phyloP scores from a whole-genome alignment of 257 asterid species.

The Fraxinus cuspidata region DNA sequence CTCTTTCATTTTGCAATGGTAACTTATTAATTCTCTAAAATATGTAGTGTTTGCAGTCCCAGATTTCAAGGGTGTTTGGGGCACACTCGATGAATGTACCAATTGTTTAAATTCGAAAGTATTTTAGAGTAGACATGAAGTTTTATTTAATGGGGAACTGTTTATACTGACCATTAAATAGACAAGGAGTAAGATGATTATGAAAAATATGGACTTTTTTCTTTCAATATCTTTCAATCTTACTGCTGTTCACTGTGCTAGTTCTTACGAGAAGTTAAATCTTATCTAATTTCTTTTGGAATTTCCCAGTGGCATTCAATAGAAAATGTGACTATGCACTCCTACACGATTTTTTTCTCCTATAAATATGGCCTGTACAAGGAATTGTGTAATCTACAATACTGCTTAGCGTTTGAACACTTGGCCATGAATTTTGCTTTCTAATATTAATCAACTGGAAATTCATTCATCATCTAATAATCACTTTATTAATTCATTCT shows the following conservation, averaged over 20 bases:
- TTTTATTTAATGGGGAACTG: neutral
- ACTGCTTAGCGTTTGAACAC: neutral
- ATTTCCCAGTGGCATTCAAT: neutral
- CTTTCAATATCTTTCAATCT: neutral
- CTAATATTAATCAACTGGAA: slow-evolving; percentile 1
- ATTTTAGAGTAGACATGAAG: neutral
- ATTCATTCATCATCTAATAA: slow-evolving; percentile 14
- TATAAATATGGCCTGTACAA: neutral
- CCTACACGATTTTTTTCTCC: neutral
- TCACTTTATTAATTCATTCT: neutral
- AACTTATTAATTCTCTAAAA: neutral
- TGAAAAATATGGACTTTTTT: neutral
- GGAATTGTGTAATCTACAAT: neutral
- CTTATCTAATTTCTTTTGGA: neutral
- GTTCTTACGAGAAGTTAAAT: neutral
- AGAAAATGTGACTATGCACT: neutral
- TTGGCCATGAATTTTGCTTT: slow-evolving; percentile 8
- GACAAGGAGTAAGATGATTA: neutral
- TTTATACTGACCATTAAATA: neutral
- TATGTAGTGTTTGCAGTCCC: neutral
- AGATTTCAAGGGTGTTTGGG: neutral
- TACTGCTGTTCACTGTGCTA: neutral
- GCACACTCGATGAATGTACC: neutral
- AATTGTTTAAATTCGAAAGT: neutral
- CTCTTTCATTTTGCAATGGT: neutral